These are phyloP conservation scores for Jacaranda mimosifolia DNA, from an alignment of 257 asterid genomes.

Conservation along the genomic window DNA sequence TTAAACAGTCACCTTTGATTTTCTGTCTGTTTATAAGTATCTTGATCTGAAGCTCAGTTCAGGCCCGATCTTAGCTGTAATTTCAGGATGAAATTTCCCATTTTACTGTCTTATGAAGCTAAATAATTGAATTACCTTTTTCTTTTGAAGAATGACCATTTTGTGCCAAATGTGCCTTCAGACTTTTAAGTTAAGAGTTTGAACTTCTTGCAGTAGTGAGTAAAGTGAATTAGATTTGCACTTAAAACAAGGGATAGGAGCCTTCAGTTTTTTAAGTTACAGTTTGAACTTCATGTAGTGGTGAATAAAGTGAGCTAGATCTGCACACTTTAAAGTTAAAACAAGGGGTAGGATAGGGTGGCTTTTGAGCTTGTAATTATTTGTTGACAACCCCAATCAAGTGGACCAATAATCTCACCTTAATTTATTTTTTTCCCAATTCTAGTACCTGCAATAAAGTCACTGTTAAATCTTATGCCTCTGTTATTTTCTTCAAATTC, in stretches of 20 bases:
- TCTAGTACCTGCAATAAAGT: not conserved
- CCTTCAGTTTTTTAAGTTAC: not conserved
- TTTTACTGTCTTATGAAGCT: not conserved
- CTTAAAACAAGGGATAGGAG: not conserved
- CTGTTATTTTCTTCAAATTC: not conserved
- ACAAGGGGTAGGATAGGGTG: not conserved
- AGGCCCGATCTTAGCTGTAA: not conserved
- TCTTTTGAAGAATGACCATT: not conserved
- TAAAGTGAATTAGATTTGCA: not conserved
- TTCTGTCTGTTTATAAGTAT: not conserved
- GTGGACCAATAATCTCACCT: not conserved
- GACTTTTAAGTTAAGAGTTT: not conserved
- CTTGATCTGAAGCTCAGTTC: not conserved
- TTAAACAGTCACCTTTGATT: too few species aligned
- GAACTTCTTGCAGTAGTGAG: not conserved
- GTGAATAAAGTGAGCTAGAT: not conserved
- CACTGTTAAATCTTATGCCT: not conserved
- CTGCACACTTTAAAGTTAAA: not conserved
- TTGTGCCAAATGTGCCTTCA: not conserved
- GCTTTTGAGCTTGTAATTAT: constrained; percentile 12
- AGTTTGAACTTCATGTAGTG: not conserved
- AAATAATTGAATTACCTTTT: not conserved
- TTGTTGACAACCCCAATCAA: constrained; percentile 2
- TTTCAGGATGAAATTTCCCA: not conserved
- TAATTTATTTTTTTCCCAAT: not conserved